Evolutionary conservation across 139 green algal genomes (phyloP), one percentile per base, ranked within the genome.

Genomic region (Raphidocelis subcapitata): DNA sequence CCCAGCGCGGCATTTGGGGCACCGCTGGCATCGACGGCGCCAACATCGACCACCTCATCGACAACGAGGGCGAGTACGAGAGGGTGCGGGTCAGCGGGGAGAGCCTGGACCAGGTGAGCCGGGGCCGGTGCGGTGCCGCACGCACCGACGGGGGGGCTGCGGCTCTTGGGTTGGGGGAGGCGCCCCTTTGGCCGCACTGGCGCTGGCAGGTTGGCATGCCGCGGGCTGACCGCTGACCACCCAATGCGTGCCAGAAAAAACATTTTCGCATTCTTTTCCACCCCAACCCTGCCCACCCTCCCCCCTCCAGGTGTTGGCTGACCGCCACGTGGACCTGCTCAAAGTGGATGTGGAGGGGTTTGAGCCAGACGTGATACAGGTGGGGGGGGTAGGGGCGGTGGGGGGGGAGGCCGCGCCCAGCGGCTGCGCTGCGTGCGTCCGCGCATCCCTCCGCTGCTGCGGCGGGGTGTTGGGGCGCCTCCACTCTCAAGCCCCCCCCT

Each of bases 321-420:
- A 49, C 41, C 41, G 41, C 41, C 41, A 49, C 41, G 41, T 49
- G 8, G 41, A 49, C 41, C 8, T 49, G n/a, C 60, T 75, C 56
- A 75, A 95, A 81, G 69, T 88, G 23, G 90, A 95, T 63, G 82
- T 93, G 16, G 89, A 95, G 73, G 90, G 90, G 1, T 90, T 82
- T 47, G 90, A 95, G 78, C 82, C 85, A 0, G 18, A 67, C 0
- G 85, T 88, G 15, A n/a, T 90, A n/a, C 68, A 55, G 5, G 24
- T 28, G 54, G 57, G 57, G 69, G 56, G 62, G 20, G 36, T 15
- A 28, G 16, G 8, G 61, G 12, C 61, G 16, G 14, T 12, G 61
- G 31, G 15, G 18, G 61, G 14, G 29, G 61, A n/a, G 26, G 15
- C 31, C 32, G 29, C 26, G 31, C 15, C 10, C 31, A 47, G 12